Conservation (phyloP, 2,329 filamentous ascomycete species). For the Sporothrix sp. region DNA sequence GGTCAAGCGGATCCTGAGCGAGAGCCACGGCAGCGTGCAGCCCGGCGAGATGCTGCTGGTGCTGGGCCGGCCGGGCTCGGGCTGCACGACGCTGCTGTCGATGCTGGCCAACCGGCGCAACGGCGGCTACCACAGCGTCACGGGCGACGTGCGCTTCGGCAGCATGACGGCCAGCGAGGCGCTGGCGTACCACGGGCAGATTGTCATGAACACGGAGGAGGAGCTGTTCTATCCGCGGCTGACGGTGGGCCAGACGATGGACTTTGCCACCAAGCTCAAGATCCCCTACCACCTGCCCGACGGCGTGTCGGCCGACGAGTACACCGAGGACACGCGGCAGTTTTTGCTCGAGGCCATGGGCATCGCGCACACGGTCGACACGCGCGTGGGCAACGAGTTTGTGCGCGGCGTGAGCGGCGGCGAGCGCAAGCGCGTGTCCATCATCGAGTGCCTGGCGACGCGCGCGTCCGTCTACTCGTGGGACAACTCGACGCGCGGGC, state of each 20-base stretch:
- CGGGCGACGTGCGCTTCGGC: slow-evolving; percentile 57
- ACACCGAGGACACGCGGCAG: slow-evolving; percentile 58
- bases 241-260: slow-evolving; percentile 56
- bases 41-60: slow-evolving; percentile 26
- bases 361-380: slow-evolving; percentile 64
- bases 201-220: slow-evolving; percentile 53
- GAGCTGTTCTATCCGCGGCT: slow-evolving; percentile 58
- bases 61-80: slow-evolving; percentile 46
- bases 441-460: slow-evolving; percentile 57
- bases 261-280: slow-evolving; percentile 45
- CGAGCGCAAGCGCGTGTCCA: slow-evolving; percentile 63
- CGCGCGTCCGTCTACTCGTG: slow-evolving; percentile 50
- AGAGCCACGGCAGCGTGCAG: slow-evolving; percentile 5
- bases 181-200: slow-evolving; percentile 27
- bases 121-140: slow-evolving; percentile 52
- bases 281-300: slow-evolving; percentile 42
- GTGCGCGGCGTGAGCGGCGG: slow-evolving; percentile 65
- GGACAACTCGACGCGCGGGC: slow-evolving; percentile 63
- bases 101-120: slow-evolving; percentile 60
- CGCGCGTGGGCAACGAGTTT: slow-evolving; percentile 64
- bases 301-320: slow-evolving; percentile 35
- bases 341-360: slow-evolving; percentile 65
- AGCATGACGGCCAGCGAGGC: slow-evolving; percentile 35
- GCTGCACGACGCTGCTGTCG: slow-evolving; percentile 48
- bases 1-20: slow-evolving; percentile 37